A percentile compares a stretch with the other conserved stretches of the same genome.
Evolutionary conservation across 805 yeast species (phyloP).

Genomic region (Monosporozyma yasuniensis): DNA sequence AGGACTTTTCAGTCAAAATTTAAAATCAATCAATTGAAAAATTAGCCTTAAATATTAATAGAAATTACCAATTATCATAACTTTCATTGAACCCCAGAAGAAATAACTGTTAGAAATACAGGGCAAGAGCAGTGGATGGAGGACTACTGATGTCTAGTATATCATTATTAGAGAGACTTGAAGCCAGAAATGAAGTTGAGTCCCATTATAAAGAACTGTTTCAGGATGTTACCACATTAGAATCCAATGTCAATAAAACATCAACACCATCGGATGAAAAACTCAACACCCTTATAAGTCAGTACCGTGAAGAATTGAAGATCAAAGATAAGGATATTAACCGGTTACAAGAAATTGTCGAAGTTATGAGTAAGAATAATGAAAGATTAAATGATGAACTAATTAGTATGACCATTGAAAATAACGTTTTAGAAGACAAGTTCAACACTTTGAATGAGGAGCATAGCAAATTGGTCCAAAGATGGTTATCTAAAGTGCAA

Average conservation of each 20-base stretch:
- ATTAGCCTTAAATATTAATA: not conserved
- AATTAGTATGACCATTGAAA: conserved; percentile 51
- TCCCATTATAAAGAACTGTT: conserved; percentile 1
- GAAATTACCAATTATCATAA: not conserved
- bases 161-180: not conserved
- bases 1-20: not conserved
- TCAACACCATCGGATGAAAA: not conserved
- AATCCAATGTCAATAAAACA: not conserved
- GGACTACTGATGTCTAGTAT: not conserved
- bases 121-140: not conserved
- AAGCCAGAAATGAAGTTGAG: not conserved
- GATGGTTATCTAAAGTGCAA: conserved; percentile 52
- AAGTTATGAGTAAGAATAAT: conserved; percentile 44
- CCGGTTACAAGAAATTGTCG: conserved; percentile 24
- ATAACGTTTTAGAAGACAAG: conserved; percentile 30
- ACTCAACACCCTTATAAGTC: not conserved
- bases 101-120: not conserved
- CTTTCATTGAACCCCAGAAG: not conserved
- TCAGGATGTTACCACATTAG: not conserved
- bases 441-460: conserved; percentile 36
- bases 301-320: not conserved
- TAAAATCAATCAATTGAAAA: not conserved
- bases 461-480: conserved; percentile 40
- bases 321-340: conserved; percentile 6
- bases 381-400: conserved; percentile 61